Evolutionary conservation across 78 protist species (phyloP).

Genomic region (Speleostelium caveatum): DNA sequence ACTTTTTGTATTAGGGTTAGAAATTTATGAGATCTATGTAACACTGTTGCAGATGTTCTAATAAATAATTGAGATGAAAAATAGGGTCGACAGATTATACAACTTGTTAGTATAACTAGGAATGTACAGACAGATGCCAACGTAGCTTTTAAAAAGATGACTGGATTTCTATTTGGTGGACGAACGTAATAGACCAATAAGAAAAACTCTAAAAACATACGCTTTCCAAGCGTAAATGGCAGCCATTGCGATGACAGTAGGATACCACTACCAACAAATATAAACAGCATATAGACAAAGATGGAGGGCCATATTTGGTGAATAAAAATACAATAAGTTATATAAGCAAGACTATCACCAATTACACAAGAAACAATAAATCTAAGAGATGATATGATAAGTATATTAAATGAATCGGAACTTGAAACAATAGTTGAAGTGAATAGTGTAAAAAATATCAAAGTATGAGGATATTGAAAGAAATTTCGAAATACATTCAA

Average conservation of each 20-base stretch:
- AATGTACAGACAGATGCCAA: background rate
- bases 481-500: background rate
- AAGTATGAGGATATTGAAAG: constrained; percentile 4
- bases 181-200: constrained; percentile 2
- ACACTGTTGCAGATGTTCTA: background rate
- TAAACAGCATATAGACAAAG: constrained; percentile 2
- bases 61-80: constrained; percentile 8
- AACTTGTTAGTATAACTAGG: background rate
- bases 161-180: constrained; percentile 2
- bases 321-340: background rate
- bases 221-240: constrained; percentile 5
- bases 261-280: background rate
- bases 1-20: background rate
- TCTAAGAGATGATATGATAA: background rate
- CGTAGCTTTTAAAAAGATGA: constrained; percentile 6
- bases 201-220: constrained; percentile 33
- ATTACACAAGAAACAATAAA: constrained; percentile 8
- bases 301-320: background rate
- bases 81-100: background rate
- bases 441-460: constrained; percentile 4
- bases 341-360: constrained; percentile 4
- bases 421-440: constrained; percentile 13
- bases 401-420: constrained; percentile 18
- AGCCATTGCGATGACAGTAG: background rate
- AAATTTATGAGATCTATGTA: constrained; percentile 29